These are phyloP conservation scores for Graphiopsis chlorocephala DNA, from an alignment of 2,329 filamentous ascomycete genomes.

Conservation along the genomic window DNA sequence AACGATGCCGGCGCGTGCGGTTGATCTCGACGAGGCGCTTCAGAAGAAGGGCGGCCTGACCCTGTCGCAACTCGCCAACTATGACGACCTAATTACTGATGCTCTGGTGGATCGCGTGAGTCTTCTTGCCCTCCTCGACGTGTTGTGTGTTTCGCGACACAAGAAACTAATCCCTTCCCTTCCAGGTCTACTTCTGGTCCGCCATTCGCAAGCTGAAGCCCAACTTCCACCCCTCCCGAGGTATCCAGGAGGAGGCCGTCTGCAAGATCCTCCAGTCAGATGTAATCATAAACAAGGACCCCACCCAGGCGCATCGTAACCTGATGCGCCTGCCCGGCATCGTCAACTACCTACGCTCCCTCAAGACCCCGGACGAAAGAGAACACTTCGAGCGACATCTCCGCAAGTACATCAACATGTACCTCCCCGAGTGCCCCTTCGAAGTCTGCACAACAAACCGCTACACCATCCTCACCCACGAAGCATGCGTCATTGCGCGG, in stretches of 20 bases:
- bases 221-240: constrained; percentile 80
- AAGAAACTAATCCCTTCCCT: constrained; percentile 15
- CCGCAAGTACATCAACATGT: constrained; percentile 87
- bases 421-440: constrained; percentile 89
- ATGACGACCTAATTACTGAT: constrained; percentile 95
- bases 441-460: constrained; percentile 92
- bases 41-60: constrained; percentile 72
- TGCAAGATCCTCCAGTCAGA: constrained; percentile 59
- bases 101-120: constrained; percentile 90
- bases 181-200: constrained; percentile 91
- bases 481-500: constrained; percentile 82
- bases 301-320: constrained; percentile 66
- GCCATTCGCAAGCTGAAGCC: constrained; percentile 90
- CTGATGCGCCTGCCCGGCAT: constrained; percentile 72
- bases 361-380: constrained; percentile 71
- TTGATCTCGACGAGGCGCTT: constrained; percentile 43
- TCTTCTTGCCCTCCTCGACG: constrained; percentile 23
- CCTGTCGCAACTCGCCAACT: constrained; percentile 80
- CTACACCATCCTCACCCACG: constrained; percentile 86
- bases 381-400: constrained; percentile 84
- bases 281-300: constrained; percentile 72
- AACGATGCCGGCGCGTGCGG: constrained; percentile 20
- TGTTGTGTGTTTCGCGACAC: not conserved
- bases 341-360: constrained; percentile 63
- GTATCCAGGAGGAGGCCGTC: constrained; percentile 65